These are phyloP conservation scores for Lachnellula occidentalis DNA, from an alignment of 2,329 filamentous ascomycete genomes.

Conservation along the genomic window DNA sequence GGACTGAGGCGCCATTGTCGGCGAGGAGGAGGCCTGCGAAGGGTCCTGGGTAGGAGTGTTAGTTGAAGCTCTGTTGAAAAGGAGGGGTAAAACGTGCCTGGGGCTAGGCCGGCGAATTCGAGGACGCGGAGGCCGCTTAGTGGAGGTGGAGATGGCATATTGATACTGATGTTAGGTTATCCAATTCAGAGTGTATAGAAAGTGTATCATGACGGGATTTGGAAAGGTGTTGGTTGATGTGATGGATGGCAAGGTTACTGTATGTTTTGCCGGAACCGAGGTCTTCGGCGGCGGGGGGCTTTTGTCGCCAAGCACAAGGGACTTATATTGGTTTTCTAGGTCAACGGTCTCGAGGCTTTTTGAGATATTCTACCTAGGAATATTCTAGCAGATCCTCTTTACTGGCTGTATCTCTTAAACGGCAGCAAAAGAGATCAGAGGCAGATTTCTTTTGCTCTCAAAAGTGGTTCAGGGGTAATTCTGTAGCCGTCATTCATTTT, in stretches of 20 bases:
- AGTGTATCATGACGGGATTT: background rate
- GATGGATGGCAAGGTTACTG: background rate
- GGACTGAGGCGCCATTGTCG: slow-evolving; percentile 81
- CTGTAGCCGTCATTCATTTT: no score
- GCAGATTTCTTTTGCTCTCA: no score
- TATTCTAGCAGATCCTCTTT: no score
- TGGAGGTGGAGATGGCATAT: slow-evolving; percentile 34
- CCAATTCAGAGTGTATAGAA: slow-evolving; percentile 4
- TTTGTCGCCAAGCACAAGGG: no score
- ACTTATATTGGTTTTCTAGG: no score
- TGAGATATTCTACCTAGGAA: no score
- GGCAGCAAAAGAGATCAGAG: no score
- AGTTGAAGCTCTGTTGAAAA: slow-evolving; percentile 37
- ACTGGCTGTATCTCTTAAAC: no score
- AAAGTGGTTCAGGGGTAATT: no score
- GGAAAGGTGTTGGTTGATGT: background rate
- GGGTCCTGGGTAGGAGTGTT: slow-evolving; percentile 51
- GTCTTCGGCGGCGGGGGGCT: background rate
- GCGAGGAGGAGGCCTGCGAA: slow-evolving; percentile 85
- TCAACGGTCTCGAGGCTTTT: no score
- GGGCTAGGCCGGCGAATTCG: slow-evolving; percentile 59
- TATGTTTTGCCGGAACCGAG: background rate
- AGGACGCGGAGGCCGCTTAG: slow-evolving; percentile 56
- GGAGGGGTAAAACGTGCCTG: slow-evolving; percentile 40
- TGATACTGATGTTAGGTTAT: slow-evolving; percentile 24